A percentile compares a stretch with the other conserved stretches of the same genome.
These are phyloP conservation scores for Vachellia collinsii DNA, from an alignment of 306 rosid genomes.

Conservation along the genomic window DNA sequence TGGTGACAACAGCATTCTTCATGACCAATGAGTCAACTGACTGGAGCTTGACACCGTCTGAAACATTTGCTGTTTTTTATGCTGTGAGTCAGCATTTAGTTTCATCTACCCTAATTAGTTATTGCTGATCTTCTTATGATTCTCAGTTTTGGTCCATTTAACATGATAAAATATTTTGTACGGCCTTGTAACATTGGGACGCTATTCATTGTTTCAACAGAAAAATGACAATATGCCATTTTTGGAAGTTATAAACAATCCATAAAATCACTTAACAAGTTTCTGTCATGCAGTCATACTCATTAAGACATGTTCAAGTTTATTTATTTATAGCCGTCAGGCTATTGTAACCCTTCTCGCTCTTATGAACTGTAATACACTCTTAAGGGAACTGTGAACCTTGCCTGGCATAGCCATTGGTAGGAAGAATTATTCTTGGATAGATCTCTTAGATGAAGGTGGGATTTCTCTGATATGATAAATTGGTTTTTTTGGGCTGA, in stretches of 20 bases:
- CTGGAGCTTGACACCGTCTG: constrained; percentile 83
- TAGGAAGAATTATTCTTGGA: constrained; percentile 1
- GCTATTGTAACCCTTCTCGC: neutral
- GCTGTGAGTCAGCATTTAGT: constrained; percentile 66
- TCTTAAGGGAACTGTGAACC: neutral
- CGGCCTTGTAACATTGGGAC: neutral
- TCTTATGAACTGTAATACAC: neutral
- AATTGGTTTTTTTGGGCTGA: neutral
- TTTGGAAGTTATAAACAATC: neutral
- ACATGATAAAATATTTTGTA: no score
- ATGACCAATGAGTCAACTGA: constrained; percentile 72
- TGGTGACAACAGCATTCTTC: constrained; percentile 80
- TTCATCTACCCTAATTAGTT: constrained; percentile 2
- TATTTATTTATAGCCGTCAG: neutral
- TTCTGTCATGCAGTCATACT: neutral
- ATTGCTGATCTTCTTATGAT: constrained; percentile 3
- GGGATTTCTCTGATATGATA: constrained; percentile 18
- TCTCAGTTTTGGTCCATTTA: constrained; percentile 26
- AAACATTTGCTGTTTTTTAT: constrained; percentile 80
- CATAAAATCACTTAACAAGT: constrained; percentile 20
- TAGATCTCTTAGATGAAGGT: constrained; percentile 1
- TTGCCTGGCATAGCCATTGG: neutral
- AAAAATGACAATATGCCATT: neutral
- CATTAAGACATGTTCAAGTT: constrained; percentile 16
- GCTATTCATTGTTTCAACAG: constrained; percentile 21